Base-by-base conservation (phyloP, 192 early-diverging fungal species). In the Gryganskiella cystojenkinii region DNA sequence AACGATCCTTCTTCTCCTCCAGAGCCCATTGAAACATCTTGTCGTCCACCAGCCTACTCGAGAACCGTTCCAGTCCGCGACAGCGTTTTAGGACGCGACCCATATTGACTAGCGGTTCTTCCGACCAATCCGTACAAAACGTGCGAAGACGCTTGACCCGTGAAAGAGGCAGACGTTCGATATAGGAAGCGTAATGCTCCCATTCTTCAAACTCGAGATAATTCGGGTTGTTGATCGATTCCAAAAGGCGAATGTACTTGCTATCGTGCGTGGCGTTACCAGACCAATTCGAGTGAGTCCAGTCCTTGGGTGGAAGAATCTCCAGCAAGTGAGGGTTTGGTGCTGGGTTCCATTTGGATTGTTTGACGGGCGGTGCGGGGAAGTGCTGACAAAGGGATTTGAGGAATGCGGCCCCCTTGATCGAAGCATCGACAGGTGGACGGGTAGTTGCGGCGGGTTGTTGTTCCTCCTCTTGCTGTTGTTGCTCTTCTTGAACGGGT, bases 61-160 rank as follows among this genome's bases (percentile, higher is more conserved):
- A 44, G 45, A 73, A 73, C 11, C 63, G 40, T 22, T 73, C 70
- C 11, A 73, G 46, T 10, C 49, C 53, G 13, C 70, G 59, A 40
- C 70, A 73, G 5, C 49, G 45, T 47, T 73, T 27, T 13, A 73
- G 37, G 5, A 73, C 4, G 14, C 57, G 19, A 11, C n/a, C 37
- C 42, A 58, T 61, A 28, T 60, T 40, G 37, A 40, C 50, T 56
- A 56, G 60, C 20, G 13, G 33, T n/a, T 19, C 47, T 5, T 65
- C 62, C 43, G 47, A 28, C 44, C 61, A 50, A 31, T 64, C 70
- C 2, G 13, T 24, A 13, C 57, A 65, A 31, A 73, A 64, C 0
- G 1, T 22, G 0, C 70, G 56, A 4, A 73, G 19, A 6, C 61
- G 62, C 44, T 51, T 73, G 35, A 73, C 45, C 24, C 40, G 24